Percentiles rank a stretch among this genome's conserved stretches.
phyloP scores from a whole-genome alignment of 2,329 filamentous ascomycete species.

The Colletotrichum spaethianum region DNA sequence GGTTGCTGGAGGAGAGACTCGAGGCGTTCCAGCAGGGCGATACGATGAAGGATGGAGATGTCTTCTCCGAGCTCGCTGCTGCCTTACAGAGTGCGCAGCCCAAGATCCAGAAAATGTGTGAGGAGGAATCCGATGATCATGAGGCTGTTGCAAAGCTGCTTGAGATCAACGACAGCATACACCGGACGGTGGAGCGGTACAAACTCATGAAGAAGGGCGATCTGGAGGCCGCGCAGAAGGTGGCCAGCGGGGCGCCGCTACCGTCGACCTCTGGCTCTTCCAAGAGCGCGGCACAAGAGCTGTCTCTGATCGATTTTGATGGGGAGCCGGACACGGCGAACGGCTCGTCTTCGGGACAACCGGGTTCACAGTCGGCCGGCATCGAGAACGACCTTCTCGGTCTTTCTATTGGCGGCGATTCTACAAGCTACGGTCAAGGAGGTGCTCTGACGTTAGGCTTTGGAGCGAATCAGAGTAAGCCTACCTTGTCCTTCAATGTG shows the following conservation, averaged over 20 bases:
- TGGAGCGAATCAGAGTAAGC: slow-evolving; percentile 77
- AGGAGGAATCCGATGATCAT: slow-evolving; percentile 96
- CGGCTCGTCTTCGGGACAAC: slow-evolving; percentile 50
- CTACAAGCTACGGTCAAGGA: slow-evolving; percentile 75
- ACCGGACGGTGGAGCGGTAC: slow-evolving; percentile 95
- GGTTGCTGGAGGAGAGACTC: slow-evolving; percentile 91
- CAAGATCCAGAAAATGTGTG: slow-evolving; percentile 99
- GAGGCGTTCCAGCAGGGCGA: slow-evolving; percentile 88
- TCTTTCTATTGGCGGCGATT: slow-evolving; percentile 82
- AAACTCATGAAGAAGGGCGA: slow-evolving; percentile 97
- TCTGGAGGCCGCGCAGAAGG: slow-evolving; percentile 83
- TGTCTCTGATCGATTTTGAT: slow-evolving; percentile 95
- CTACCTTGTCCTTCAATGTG: not conserved
- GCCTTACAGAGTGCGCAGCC: slow-evolving; percentile 94
- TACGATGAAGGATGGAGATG: slow-evolving; percentile 77
- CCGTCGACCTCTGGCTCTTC: slow-evolving; percentile 49
- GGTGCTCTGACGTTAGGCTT: slow-evolving; percentile 89
- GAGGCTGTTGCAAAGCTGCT: slow-evolving; percentile 96
- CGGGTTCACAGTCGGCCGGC: slow-evolving; percentile 69
- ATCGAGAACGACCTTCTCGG: slow-evolving; percentile 94
- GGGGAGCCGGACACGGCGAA: slow-evolving; percentile 70
- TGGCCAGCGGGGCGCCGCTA: slow-evolving; percentile 81
- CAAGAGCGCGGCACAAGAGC: slow-evolving; percentile 78
- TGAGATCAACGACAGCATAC: slow-evolving; percentile 99
- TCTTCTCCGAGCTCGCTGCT: slow-evolving; percentile 87